Conservation (phyloP, 495 filamentous ascomycete species). For the Xylaria flabelliformis region DNA sequence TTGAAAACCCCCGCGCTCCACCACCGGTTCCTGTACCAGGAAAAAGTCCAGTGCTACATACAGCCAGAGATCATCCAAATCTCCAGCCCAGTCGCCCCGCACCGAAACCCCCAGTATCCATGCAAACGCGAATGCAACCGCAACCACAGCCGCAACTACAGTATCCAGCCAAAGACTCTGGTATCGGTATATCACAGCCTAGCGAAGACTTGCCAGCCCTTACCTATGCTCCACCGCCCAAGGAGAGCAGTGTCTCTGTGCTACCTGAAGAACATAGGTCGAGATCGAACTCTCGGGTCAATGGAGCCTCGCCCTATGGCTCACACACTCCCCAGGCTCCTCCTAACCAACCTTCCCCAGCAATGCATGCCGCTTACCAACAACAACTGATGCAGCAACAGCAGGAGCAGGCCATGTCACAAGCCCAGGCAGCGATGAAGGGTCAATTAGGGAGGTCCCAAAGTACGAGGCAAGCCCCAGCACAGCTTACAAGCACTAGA, state of each 20-base stretch:
- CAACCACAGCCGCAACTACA: conserved; percentile 55
- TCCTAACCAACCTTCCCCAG: conserved; percentile 35
- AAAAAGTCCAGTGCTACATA: conserved; percentile 52
- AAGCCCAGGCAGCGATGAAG: conserved; percentile 67
- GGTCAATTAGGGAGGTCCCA: conserved; percentile 64
- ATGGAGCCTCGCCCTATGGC: conserved; percentile 54
- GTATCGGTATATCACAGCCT: conserved; percentile 59
- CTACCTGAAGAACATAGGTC: conserved; percentile 62
- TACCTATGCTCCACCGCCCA: conserved; percentile 50
- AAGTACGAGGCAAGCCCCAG: conserved; percentile 63
- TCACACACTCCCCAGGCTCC: conserved; percentile 40
- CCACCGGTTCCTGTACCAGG: conserved; percentile 78
- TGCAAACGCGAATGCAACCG: conserved; percentile 52
- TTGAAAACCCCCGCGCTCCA: conserved; percentile 93
- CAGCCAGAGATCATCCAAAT: conserved; percentile 56
- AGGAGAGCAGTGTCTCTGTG: conserved; percentile 55
- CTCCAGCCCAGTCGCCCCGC: conserved; percentile 70
- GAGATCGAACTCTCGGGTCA: conserved; percentile 59
- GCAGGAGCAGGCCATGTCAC: conserved; percentile 78
- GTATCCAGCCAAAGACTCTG: conserved; percentile 58
- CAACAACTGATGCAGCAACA: conserved; percentile 70
- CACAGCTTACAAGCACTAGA: conserved; percentile 59
- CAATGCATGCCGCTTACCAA: conserved; percentile 64
- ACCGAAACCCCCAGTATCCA: conserved; percentile 66
- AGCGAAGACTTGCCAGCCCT: conserved; percentile 57